Conservation (phyloP, 1,284 basidiomycete species). For the Athelia psychrophila region DNA sequence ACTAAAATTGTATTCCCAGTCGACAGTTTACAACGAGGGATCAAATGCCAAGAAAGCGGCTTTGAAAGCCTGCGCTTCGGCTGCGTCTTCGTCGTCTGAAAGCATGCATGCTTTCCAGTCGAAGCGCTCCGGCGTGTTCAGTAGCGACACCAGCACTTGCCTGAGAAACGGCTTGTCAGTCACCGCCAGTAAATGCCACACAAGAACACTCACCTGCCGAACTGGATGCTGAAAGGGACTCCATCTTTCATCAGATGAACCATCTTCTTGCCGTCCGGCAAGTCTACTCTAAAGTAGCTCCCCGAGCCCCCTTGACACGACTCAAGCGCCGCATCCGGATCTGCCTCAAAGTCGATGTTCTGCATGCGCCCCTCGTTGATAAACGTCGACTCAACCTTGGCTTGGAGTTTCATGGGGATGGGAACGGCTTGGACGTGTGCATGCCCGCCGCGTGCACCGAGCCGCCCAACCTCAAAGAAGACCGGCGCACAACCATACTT, state of each 20-base stretch:
- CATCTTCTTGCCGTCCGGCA: slow-evolving; percentile 83
- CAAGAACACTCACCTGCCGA: slow-evolving; percentile 73
- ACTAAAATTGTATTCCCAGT: neutral
- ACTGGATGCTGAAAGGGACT: slow-evolving; percentile 84
- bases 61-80: slow-evolving; percentile 81
- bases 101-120: slow-evolving; percentile 91
- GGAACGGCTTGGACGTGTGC: slow-evolving; percentile 90
- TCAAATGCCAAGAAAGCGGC: slow-evolving; percentile 77
- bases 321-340: slow-evolving; percentile 62
- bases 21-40: slow-evolving; percentile 27
- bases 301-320: slow-evolving; percentile 50
- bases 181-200: slow-evolving; percentile 5
- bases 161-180: slow-evolving; percentile 36
- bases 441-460: slow-evolving; percentile 87
- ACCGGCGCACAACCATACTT: slow-evolving; percentile 70
- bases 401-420: slow-evolving; percentile 60
- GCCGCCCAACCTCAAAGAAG: slow-evolving; percentile 84
- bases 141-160: slow-evolving; percentile 71
- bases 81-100: slow-evolving; percentile 78
- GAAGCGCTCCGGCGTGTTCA: slow-evolving; percentile 72
- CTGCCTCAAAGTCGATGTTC: slow-evolving; percentile 66
- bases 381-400: slow-evolving; percentile 71
- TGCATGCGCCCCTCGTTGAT: slow-evolving; percentile 57
- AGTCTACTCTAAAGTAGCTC: slow-evolving; percentile 87
- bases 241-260: slow-evolving; percentile 81